These are phyloP conservation scores for Cardamine chenopodiifolia DNA, from an alignment of 345 rosid genomes.

Conservation along the genomic window DNA sequence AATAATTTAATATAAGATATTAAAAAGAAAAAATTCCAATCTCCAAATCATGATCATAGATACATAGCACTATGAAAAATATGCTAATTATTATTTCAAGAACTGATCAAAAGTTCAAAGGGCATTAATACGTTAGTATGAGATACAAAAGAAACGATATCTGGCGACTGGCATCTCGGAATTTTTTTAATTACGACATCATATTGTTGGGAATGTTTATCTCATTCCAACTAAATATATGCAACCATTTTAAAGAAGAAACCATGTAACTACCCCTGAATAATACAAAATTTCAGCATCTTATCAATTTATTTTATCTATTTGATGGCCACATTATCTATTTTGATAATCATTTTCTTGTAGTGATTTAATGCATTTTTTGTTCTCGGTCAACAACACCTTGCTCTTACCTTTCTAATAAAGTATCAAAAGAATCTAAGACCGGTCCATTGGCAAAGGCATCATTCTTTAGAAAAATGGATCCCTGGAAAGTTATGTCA, in stretches of 20 bases:
- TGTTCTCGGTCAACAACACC: not conserved
- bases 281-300: not conserved
- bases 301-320: too few species aligned
- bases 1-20: not conserved
- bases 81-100: not conserved
- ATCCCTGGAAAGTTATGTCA: not conserved
- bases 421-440: not conserved
- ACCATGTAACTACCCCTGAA: not conserved
- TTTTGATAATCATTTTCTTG: not conserved
- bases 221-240: not conserved
- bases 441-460: not conserved
- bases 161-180: too few species aligned
- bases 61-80: not conserved
- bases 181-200: not conserved
- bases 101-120: not conserved
- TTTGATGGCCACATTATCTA: not conserved
- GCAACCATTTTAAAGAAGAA: not conserved
- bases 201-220: not conserved
- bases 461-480: conserved; percentile 2
- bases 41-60: not conserved
- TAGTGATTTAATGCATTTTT: not conserved
- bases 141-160: not conserved
- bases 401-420: not conserved
- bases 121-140: not conserved
- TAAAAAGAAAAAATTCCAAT: not conserved